Percentiles rank a stretch among this genome's conserved stretches.
Evolutionary conservation across 768 basidiomycete genomes (phyloP).

Genomic region (Termitomyces sp.): DNA sequence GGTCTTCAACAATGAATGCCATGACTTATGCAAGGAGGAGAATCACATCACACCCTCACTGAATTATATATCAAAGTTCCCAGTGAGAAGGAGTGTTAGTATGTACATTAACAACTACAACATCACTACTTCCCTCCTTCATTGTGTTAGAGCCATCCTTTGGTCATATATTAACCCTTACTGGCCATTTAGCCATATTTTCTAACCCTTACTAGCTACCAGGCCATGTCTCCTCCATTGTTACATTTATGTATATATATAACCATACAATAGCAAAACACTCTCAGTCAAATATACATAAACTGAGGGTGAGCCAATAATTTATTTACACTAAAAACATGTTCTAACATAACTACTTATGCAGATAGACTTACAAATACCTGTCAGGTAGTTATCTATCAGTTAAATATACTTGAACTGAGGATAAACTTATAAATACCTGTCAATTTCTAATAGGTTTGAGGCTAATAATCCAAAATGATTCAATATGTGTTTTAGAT

Average conservation of each 20-base stretch:
- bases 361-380: neutral
- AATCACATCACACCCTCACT: too few species aligned
- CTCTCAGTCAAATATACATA: neutral
- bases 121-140: too few species aligned
- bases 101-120: too few species aligned
- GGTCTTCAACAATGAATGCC: too few species aligned
- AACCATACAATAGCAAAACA: neutral
- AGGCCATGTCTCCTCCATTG: too few species aligned
- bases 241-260: neutral
- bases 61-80: too few species aligned
- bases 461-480: too few species aligned
- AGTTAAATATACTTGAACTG: neutral
- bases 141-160: neutral
- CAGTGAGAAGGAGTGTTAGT: too few species aligned
- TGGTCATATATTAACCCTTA: neutral
- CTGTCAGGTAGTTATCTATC: neutral
- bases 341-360: neutral
- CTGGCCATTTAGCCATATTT: neutral
- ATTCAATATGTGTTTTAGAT: too few species aligned
- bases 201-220: too few species aligned
- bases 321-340: neutral
- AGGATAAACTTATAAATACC: neutral
- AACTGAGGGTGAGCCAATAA: neutral
- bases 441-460: neutral
- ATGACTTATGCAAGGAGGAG: too few species aligned